These are phyloP conservation scores for Rhizoctonia solani DNA, from an alignment of 1,284 basidiomycete species.

Conservation along the genomic window DNA sequence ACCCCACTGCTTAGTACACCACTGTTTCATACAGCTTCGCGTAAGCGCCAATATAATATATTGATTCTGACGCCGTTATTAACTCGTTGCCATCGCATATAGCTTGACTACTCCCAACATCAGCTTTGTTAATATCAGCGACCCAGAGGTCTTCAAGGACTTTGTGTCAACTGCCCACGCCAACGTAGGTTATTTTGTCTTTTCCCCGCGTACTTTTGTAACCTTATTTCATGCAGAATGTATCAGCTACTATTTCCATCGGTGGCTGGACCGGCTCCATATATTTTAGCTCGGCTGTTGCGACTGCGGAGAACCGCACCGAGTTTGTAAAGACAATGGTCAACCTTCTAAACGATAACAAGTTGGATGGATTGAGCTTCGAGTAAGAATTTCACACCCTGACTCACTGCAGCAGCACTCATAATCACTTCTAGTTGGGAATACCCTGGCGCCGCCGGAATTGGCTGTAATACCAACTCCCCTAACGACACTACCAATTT, in stretches of 20 bases:
- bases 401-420: background rate
- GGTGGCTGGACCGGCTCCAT: constrained; percentile 35
- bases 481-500: constrained; percentile 50
- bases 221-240: constrained; percentile 25
- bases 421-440: constrained; percentile 48
- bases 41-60: background rate
- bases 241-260: constrained; percentile 30
- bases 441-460: constrained; percentile 51
- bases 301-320: constrained; percentile 42
- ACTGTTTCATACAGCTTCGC: constrained; percentile 34
- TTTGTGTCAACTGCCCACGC: constrained; percentile 35
- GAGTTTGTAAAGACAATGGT: constrained; percentile 50
- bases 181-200: constrained; percentile 27
- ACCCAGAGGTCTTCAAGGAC: constrained; percentile 31
- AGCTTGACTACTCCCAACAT: constrained; percentile 26
- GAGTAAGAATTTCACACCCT: constrained; percentile 31
- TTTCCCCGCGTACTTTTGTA: background rate
- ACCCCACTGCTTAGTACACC: constrained; percentile 4
- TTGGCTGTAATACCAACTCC: constrained; percentile 48
- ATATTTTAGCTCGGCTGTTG: constrained; percentile 52
- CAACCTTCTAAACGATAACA: constrained; percentile 48
- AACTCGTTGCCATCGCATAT: background rate
- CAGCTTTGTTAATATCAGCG: constrained; percentile 23
- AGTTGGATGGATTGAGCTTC: constrained; percentile 54
- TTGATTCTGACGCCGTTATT: background rate